Base-by-base conservation (phyloP, 2,329 filamentous ascomycete genomes). In the Monosporascus sp. region DNA sequence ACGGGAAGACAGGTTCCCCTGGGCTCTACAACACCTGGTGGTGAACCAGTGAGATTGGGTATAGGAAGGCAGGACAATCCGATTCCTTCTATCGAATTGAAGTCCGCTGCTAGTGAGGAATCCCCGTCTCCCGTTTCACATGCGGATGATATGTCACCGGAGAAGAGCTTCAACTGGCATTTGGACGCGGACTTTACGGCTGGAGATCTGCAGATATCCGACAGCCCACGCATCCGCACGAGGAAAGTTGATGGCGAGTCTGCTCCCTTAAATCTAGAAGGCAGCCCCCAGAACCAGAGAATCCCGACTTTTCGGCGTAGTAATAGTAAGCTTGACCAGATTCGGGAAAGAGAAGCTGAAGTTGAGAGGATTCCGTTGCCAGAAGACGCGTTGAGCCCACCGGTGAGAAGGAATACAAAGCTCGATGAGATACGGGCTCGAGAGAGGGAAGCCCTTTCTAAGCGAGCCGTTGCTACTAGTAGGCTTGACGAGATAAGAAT, bases 121-220 rank as follows among this genome's bases (percentile, higher is more conserved):
- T 60, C 54, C 38, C 55, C 62, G 50, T 66, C 59, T 31, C 60
- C 57, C 31, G 57, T 56, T 36, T 50, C 50, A 46, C 55, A 48
- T 51, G 58, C 48, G 25, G 34, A 47, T 18, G 42, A 49, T 7
- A 50, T 51, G 6, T 78, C 77, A 0, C 79, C 79, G 0, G 74
- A 77, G 49, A 81, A 78, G 64, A 78, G 74, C 58, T 79, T 75
- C 52, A 76, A 74, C 7, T 84, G 80, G 80, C 70, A 82, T 52
- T 65, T 81, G 6, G 80, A 83, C 36, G 74, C 76, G 5, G 81
- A 84, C 51, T 82, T 84, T 57, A 83, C 81, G 1, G 80, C 75
- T 11, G 73, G 74, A 42, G 80, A 83, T 53, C 54, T 83, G 39
- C 79, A 82, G 53, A 62, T 79, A 36, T 83, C 81, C 0, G 72